phyloP scores from a whole-genome alignment of 352 stramenopile species.

The Phytophthora colocasiae region DNA sequence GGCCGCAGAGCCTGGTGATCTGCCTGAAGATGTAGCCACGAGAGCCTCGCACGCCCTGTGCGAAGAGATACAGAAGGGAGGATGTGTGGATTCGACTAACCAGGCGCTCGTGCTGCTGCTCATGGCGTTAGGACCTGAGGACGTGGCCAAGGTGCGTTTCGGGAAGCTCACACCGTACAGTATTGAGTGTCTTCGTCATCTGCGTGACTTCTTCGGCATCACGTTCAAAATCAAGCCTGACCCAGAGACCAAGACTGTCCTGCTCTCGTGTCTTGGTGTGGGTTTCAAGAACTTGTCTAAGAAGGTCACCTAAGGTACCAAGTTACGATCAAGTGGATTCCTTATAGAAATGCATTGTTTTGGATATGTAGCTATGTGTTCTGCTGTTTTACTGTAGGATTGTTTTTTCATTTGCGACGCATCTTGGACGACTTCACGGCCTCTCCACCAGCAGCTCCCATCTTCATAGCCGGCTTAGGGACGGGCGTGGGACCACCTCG shows the following conservation, averaged over 20 bases:
- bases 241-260: conserved; percentile 88
- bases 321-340: conserved; percentile 12
- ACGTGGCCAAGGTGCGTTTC: conserved; percentile 96
- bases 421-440: conserved; percentile 67
- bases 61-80: conserved; percentile 96
- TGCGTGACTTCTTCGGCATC: conserved; percentile 94
- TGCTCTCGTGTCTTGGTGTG: conserved; percentile 94
- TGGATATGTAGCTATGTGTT: conserved; percentile 28
- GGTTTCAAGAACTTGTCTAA: conserved; percentile 97
- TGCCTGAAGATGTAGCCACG: conserved; percentile 97
- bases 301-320: conserved; percentile 91
- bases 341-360: conserved; percentile 45
- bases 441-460: conserved; percentile 71
- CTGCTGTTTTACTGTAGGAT: conserved; percentile 1
- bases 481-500: conserved; percentile 64
- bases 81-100: conserved; percentile 95
- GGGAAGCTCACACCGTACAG: conserved; percentile 90
- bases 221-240: conserved; percentile 95
- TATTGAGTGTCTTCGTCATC: conserved; percentile 89
- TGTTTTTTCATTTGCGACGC: conserved; percentile 57
- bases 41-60: conserved; percentile 94
- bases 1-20: conserved; percentile 77
- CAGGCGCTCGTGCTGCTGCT: conserved; percentile 97
- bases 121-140: conserved; percentile 98
- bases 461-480: conserved; percentile 77